Conservation (phyloP, 352 stramenopile genomes). For the Globisporangium uncinulatum region DNA sequence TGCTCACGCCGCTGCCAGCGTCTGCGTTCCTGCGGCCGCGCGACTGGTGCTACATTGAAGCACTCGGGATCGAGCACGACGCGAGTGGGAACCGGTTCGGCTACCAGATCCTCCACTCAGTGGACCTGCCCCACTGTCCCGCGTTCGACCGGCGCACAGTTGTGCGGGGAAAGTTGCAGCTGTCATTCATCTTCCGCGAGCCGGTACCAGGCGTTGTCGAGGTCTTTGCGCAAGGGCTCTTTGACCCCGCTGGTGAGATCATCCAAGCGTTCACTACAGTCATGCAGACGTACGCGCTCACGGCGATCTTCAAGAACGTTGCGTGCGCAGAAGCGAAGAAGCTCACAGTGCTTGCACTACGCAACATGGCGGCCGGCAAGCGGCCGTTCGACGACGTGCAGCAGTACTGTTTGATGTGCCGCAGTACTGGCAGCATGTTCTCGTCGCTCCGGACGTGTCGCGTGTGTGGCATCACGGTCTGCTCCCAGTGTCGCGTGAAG, state of each 20-base stretch:
- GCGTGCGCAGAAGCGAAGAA: slow-evolving; percentile 47
- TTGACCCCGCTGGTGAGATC: slow-evolving; percentile 35
- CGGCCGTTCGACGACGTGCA: slow-evolving; percentile 7
- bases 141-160: slow-evolving; percentile 21
- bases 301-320: slow-evolving; percentile 22
- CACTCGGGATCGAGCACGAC: slow-evolving; percentile 34
- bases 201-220: slow-evolving; percentile 27
- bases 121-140: slow-evolving; percentile 31
- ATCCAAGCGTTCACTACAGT: slow-evolving; percentile 18
- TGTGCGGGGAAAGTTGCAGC: slow-evolving; percentile 23
- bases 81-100: slow-evolving; percentile 21
- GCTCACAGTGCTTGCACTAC: slow-evolving; percentile 31
- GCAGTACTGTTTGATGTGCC: slow-evolving; percentile 17
- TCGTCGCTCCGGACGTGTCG: slow-evolving; percentile 13
- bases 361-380: slow-evolving; percentile 9
- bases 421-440: slow-evolving; percentile 8
- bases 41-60: slow-evolving; percentile 29
- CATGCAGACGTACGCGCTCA: slow-evolving; percentile 18
- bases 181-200: slow-evolving; percentile 34
- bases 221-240: slow-evolving; percentile 32
- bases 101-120: slow-evolving; percentile 38
- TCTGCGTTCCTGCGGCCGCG: slow-evolving; percentile 15
- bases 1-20: slow-evolving; percentile 24
- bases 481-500: slow-evolving; percentile 20
- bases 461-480: slow-evolving; percentile 18